Evolutionary conservation across 1,139 yeast genomes (phyloP).

Genomic region (Kodamaea derodonti): DNA sequence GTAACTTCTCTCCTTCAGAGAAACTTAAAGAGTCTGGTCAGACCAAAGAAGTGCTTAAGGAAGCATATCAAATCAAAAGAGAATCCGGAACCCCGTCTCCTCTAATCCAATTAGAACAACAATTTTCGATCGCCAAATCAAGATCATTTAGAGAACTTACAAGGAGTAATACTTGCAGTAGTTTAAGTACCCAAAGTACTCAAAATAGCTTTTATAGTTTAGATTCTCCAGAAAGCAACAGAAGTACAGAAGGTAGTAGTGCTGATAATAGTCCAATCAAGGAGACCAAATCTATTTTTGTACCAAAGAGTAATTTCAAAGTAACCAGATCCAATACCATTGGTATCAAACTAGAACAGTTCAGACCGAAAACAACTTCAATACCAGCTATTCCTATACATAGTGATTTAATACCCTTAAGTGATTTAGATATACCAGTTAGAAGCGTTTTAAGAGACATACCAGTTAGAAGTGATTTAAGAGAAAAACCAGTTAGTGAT

Average conservation of each 20-base stretch:
- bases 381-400: too few species aligned
- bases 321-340: conserved; percentile 1
- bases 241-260: neutral
- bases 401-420: neutral
- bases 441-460: too few species aligned
- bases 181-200: neutral
- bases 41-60: too few species aligned
- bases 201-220: neutral
- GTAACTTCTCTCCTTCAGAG: too few species aligned
- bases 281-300: neutral
- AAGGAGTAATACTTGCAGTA: neutral
- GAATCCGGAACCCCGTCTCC: conserved; percentile 10
- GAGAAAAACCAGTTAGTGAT: neutral
- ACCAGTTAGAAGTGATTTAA: neutral
- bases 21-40: too few species aligned
- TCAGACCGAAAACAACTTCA: neutral
- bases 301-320: neutral
- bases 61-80: too few species aligned
- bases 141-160: conserved; percentile 3
- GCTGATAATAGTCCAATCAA: neutral
- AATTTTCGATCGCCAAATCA: conserved; percentile 12
- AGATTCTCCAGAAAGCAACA: neutral
- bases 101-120: conserved; percentile 12
- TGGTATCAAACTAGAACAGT: neutral
- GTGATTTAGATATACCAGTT: neutral